Evolutionary conservation across 257 asterid genomes (phyloP).

Genomic region (Solanum chmielewskii): DNA sequence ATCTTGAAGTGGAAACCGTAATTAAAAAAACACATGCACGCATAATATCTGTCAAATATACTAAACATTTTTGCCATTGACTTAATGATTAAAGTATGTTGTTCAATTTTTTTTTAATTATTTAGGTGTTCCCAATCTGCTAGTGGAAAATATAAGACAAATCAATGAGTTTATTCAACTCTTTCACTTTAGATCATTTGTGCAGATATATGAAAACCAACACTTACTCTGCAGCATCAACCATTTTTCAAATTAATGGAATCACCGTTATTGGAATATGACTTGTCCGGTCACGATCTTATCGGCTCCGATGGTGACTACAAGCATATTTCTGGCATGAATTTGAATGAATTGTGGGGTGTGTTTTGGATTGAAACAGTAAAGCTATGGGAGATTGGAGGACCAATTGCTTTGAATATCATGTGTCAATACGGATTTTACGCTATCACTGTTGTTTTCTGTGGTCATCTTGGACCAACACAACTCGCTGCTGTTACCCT

Average conservation of each 20-base stretch:
- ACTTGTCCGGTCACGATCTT: not conserved
- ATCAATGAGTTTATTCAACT: too few species aligned
- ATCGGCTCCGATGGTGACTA: constrained; percentile 30
- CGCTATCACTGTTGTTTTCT: constrained; percentile 41
- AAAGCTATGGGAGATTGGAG: constrained; percentile 56
- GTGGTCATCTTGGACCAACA: constrained; percentile 61
- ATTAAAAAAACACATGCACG: not conserved
- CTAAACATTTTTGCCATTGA: not conserved
- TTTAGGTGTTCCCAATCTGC: not conserved
- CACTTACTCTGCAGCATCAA: not conserved
- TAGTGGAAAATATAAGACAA: not conserved
- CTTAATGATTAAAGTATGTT: not conserved
- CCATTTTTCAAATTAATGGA: constrained; percentile 17
- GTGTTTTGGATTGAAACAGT: constrained; percentile 43
- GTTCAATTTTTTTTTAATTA: not conserved
- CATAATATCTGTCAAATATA: not conserved
- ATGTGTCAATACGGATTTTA: constrained; percentile 39
- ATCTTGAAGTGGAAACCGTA: not conserved
- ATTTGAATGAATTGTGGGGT: constrained; percentile 23
- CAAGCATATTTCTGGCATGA: constrained; percentile 20
- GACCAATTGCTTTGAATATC: constrained; percentile 17
- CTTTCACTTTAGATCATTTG: not conserved
- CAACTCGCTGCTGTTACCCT: constrained; percentile 61
- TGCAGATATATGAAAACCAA: not conserved
- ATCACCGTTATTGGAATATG: constrained; percentile 29